phyloP scores from a whole-genome alignment of 352 stramenopile species.

The Phytophthora cajani region DNA sequence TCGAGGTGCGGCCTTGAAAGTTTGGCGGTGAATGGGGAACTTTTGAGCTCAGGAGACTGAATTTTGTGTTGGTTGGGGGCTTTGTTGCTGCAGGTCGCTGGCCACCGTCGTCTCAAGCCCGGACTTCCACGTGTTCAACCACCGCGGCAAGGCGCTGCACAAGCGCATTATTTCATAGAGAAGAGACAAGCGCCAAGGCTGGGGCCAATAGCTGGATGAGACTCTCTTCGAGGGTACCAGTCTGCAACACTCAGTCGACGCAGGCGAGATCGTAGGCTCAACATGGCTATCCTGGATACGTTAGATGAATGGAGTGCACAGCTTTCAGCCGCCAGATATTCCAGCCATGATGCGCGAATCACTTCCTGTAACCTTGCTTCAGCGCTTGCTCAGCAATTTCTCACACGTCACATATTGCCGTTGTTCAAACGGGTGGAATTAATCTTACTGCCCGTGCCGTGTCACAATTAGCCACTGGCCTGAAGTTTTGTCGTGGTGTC shows the following conservation, averaged over 20 bases:
- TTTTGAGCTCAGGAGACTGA: slow-evolving; percentile 8
- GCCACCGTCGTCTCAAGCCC: slow-evolving; percentile 66
- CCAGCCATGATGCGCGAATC: too few species aligned
- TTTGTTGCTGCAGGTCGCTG: slow-evolving; percentile 54
- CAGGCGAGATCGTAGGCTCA: too few species aligned
- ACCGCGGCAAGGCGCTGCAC: slow-evolving; percentile 77
- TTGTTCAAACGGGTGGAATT: too few species aligned
- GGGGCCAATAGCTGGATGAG: neutral
- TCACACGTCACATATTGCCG: slow-evolving; percentile 8
- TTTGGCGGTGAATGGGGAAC: neutral
- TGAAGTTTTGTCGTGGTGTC: slow-evolving; percentile 13
- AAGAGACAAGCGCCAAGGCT: neutral
- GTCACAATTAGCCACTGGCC: slow-evolving; percentile 6
- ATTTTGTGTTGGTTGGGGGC: slow-evolving; percentile 4
- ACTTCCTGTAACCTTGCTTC: too few species aligned
- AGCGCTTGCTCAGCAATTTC: neutral
- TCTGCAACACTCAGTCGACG: too few species aligned
- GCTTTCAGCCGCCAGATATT: too few species aligned
- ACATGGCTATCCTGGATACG: too few species aligned
- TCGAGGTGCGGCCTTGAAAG: slow-evolving; percentile 45
- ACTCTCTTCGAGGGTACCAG: too few species aligned
- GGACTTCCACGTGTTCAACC: slow-evolving; percentile 87
- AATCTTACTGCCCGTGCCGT: neutral
- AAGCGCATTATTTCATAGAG: slow-evolving; percentile 61
- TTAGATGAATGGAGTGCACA: too few species aligned